These are phyloP conservation scores for Escovopsis weberi DNA, from an alignment of 2,329 filamentous ascomycete genomes.

Conservation along the genomic window DNA sequence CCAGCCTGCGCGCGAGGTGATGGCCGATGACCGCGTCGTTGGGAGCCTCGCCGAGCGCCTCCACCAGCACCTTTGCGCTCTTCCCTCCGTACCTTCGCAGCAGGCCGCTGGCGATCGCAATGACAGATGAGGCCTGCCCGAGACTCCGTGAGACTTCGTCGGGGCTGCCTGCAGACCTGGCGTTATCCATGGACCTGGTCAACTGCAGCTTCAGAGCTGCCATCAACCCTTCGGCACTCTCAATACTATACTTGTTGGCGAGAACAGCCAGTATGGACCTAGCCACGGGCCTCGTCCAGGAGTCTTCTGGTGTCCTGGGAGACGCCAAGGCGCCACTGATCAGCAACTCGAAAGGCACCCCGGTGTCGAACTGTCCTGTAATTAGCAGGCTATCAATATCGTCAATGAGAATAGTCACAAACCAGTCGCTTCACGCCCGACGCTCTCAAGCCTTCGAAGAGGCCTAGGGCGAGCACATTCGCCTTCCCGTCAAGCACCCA, in stretches of 20 bases:
- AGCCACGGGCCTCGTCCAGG: constrained; percentile 13
- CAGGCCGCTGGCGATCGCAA: constrained; percentile 23
- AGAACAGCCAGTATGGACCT: constrained; percentile 26
- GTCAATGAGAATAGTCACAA: constrained; percentile 6
- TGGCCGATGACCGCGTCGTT: constrained; percentile 20
- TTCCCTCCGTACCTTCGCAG: constrained; percentile 24
- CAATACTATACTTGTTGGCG: constrained; percentile 30
- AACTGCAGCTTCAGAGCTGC: constrained; percentile 14
- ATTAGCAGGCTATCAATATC: constrained; percentile 1
- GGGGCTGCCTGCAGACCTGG: neutral
- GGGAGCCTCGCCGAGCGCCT: constrained; percentile 22
- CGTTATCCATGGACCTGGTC: constrained; percentile 8
- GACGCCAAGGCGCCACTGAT: constrained; percentile 12
- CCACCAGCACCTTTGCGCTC: constrained; percentile 18
- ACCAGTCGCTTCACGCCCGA: constrained; percentile 20
- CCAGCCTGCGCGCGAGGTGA: constrained; percentile 26
- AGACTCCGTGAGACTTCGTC: constrained; percentile 8
- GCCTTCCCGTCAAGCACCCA: constrained; percentile 18
- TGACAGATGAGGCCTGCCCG: constrained; percentile 18
- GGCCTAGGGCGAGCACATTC: constrained; percentile 23
- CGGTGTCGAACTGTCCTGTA: constrained; percentile 15
- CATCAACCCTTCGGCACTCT: constrained; percentile 15
- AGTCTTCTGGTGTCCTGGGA: constrained; percentile 1
- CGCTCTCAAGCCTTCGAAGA: constrained; percentile 23
- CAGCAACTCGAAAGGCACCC: constrained; percentile 21